Percentiles rank a stretch among this genome's conserved stretches.
Conservation (phyloP, 1,284 basidiomycete species). For the Pyrrhoderma lamaoense region DNA sequence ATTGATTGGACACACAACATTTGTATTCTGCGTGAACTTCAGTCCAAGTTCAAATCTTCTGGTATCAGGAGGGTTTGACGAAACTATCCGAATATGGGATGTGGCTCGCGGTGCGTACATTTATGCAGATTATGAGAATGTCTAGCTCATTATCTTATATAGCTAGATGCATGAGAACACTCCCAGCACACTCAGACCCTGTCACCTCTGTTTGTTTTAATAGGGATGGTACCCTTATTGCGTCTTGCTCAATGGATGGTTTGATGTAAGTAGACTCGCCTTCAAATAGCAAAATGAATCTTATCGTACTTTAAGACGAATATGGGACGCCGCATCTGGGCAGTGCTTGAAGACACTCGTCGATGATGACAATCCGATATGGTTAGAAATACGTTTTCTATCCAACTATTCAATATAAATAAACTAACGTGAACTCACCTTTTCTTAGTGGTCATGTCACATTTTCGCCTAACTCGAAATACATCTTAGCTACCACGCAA, state of each 20-base stretch:
- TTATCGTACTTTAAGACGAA: conserved; percentile 50
- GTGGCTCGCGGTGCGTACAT: conserved; percentile 66
- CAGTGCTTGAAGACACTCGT: conserved; percentile 97
- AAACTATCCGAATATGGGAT: conserved; percentile 94
- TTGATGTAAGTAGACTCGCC: conserved; percentile 63
- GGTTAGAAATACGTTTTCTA: conserved; percentile 41
- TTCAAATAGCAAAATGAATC: not conserved
- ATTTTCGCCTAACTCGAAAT: conserved; percentile 90
- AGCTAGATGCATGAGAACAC: conserved; percentile 72
- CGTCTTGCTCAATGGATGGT: conserved; percentile 93
- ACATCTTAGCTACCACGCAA: conserved; percentile 83
- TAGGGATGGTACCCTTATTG: conserved; percentile 88
- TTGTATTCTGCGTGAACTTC: conserved; percentile 89
- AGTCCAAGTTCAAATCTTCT: conserved; percentile 85
- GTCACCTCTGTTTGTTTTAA: conserved; percentile 93
- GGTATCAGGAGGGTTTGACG: conserved; percentile 90
- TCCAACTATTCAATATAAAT: conserved; percentile 8
- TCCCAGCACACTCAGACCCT: conserved; percentile 96
- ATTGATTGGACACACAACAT: conserved; percentile 83
- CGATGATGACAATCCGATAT: conserved; percentile 92
- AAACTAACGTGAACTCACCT: conserved; percentile 12
- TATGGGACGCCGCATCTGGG: conserved; percentile 95
- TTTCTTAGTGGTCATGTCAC: conserved; percentile 64
- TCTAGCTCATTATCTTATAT: conserved; percentile 2
- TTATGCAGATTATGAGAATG: not conserved